A percentile compares a stretch with the other conserved stretches of the same genome.
Conservation (phyloP, 805 yeast genomes). For the Wickerhamiella domercqiae region DNA sequence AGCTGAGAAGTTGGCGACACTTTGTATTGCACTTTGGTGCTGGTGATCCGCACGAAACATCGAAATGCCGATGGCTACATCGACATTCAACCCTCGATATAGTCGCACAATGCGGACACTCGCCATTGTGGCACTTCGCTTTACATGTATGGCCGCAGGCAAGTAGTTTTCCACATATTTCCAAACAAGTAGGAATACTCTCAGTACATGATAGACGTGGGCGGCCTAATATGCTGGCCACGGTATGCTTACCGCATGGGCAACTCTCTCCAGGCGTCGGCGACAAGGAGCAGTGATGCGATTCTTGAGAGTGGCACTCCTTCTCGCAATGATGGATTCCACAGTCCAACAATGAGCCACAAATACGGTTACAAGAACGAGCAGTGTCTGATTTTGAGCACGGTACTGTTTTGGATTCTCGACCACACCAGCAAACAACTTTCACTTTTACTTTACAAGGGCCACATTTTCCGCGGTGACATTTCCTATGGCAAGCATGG, state of each 20-base stretch:
- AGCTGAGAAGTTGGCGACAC: slow-evolving; percentile 6
- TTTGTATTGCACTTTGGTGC: slow-evolving; percentile 4
- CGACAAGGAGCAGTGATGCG: slow-evolving; percentile 8
- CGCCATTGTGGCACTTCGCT: slow-evolving; percentile 8
- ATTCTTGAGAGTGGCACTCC: slow-evolving; percentile 7
- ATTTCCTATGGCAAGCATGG: slow-evolving; percentile 12
- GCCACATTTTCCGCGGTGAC: slow-evolving; percentile 15
- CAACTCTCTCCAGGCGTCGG: slow-evolving; percentile 14
- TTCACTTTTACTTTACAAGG: slow-evolving; percentile 12
- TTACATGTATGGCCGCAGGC: slow-evolving; percentile 11
- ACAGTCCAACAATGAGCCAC: slow-evolving; percentile 8
- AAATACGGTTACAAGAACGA: slow-evolving; percentile 8
- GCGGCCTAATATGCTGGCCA: background rate
- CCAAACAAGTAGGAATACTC: slow-evolving; percentile 7
- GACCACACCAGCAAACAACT: slow-evolving; percentile 26
- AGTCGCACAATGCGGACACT: slow-evolving; percentile 7
- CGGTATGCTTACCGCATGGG: slow-evolving; percentile 13
- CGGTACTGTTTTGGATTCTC: background rate
- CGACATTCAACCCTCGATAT: slow-evolving; percentile 2
- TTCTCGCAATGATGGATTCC: slow-evolving; percentile 9
- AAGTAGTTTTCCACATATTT: slow-evolving; percentile 7
- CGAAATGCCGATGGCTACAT: slow-evolving; percentile 3
- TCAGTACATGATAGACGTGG: slow-evolving; percentile 10
- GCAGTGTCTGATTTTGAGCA: background rate
- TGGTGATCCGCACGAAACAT: slow-evolving; percentile 3